Evolutionary conservation across 1,284 basidiomycete species (phyloP).

Genomic region (Trichosporon inkin): DNA sequence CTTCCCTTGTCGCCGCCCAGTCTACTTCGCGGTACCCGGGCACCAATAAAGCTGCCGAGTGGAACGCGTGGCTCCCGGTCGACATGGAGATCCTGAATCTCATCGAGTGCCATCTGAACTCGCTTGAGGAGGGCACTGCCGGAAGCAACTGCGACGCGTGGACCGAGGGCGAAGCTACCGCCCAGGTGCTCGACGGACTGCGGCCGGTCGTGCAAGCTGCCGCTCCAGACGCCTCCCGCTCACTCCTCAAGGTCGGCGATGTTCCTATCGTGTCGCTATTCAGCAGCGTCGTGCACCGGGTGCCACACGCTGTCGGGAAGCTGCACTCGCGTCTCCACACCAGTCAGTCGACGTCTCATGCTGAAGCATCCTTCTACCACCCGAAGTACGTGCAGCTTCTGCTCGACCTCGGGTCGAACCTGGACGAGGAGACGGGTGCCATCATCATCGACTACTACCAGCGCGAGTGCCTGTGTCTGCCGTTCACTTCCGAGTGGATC

Average conservation of each 20-base stretch:
- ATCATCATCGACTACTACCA: constrained; percentile 53
- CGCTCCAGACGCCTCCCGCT: constrained; percentile 7
- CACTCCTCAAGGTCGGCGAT: constrained; percentile 11
- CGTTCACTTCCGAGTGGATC: constrained; percentile 53
- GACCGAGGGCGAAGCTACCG: constrained; percentile 41
- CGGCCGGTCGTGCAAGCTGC: constrained; percentile 27
- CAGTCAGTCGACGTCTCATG: not conserved
- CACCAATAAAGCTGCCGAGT: constrained; percentile 26
- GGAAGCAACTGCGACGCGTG: constrained; percentile 35
- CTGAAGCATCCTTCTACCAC: constrained; percentile 32
- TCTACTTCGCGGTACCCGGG: constrained; percentile 31
- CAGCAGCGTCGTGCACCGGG: constrained; percentile 32
- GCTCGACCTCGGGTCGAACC: constrained; percentile 44
- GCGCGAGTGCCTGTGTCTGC: constrained; percentile 51
- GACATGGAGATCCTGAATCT: constrained; percentile 43
- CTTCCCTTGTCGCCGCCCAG: constrained; percentile 37
- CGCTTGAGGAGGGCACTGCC: constrained; percentile 24
- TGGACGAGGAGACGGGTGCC: constrained; percentile 48
- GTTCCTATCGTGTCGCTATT: constrained; percentile 27
- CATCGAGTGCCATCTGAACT: constrained; percentile 38
- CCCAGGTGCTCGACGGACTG: constrained; percentile 36
- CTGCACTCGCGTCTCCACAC: constrained; percentile 31
- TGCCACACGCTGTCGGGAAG: constrained; percentile 38
- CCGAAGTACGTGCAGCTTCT: constrained; percentile 48
- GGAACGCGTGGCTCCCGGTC: constrained; percentile 36